phyloP scores from a whole-genome alignment of 768 basidiomycete genomes.

The Nevesoporus exiguus region DNA sequence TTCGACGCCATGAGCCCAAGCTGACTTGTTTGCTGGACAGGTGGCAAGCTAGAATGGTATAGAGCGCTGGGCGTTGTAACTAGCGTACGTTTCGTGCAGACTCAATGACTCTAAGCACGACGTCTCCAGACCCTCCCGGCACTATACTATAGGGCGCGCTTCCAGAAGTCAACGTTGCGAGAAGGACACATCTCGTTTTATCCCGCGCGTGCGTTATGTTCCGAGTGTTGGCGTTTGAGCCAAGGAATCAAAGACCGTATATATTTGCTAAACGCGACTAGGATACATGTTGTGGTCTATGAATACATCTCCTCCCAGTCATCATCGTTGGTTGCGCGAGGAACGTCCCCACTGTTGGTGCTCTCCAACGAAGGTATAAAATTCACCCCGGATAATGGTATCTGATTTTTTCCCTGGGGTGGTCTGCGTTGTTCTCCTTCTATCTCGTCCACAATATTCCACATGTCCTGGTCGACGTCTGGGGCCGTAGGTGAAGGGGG shows the following conservation, averaged over 20 bases:
- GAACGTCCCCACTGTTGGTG: conserved; percentile 4
- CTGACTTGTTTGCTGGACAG: conserved; percentile 5
- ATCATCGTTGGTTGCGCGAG: conserved; percentile 41
- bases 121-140: too few species aligned
- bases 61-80: too few species aligned
- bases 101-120: too few species aligned
- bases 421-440: conserved; percentile 23
- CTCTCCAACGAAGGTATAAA: conserved; percentile 13
- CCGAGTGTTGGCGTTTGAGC: too few species aligned
- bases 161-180: too few species aligned
- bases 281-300: conserved; percentile 14
- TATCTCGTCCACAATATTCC: conserved; percentile 62
- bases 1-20: background rate
- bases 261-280: background rate
- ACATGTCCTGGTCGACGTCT: conserved; percentile 65
- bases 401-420: conserved; percentile 7
- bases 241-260: background rate
- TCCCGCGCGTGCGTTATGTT: too few species aligned
- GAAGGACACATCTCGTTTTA: too few species aligned
- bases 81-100: too few species aligned
- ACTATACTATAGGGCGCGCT: too few species aligned
- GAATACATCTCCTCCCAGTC: conserved; percentile 69
- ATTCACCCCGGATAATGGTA: conserved; percentile 26
- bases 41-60: background rate
- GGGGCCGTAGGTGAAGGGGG: background rate